phyloP scores from a whole-genome alignment of 73 alveolate genomes.

The Paramecium octaurelia region DNA sequence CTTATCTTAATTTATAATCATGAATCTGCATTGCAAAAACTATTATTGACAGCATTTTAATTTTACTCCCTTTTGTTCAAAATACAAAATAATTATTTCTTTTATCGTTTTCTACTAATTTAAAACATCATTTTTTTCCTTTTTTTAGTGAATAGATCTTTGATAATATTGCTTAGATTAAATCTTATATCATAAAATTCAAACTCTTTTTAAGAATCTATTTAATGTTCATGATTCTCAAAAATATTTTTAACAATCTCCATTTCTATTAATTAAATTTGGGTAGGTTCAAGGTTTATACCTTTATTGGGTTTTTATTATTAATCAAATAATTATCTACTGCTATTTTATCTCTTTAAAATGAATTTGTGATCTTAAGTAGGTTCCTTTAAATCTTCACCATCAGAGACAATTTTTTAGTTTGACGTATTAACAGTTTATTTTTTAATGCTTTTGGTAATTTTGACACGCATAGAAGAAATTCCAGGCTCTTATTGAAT shows the following conservation, averaged over 20 bases:
- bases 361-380: neutral
- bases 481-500: neutral
- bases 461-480: neutral
- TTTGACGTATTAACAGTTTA: neutral
- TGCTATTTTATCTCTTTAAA: neutral
- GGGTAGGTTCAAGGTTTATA: neutral
- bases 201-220: neutral
- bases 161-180: neutral
- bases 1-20: neutral
- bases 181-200: neutral
- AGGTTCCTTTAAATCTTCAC: neutral
- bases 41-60: neutral
- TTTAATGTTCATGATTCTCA: neutral
- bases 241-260: neutral
- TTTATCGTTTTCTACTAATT: neutral
- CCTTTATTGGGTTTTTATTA: neutral
- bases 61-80: neutral
- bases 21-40: neutral
- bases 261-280: neutral
- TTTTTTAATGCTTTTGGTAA: neutral
- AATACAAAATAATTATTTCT: neutral
- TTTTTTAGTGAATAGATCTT: neutral
- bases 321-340: neutral
- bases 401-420: neutral
- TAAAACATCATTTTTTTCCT: conserved; percentile 14